A percentile compares a stretch with the other conserved stretches of the same genome.
Conservation (phyloP, 1,284 basidiomycete species). For the Moesziomyces aphidis region DNA sequence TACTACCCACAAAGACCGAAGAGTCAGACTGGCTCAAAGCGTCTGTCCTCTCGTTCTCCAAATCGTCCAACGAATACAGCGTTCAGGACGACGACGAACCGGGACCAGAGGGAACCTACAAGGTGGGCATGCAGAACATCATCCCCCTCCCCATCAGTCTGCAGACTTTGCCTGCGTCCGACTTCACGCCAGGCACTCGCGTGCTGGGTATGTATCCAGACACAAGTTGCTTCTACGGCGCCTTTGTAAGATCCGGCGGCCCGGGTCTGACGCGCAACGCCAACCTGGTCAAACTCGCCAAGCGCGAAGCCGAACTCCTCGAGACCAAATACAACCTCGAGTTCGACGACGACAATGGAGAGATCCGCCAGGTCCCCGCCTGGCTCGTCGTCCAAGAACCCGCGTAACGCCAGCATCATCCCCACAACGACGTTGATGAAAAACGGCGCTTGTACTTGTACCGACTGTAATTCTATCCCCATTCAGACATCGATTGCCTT, state of each 20-base stretch:
- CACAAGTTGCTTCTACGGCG: conserved; percentile 67
- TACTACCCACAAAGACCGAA: conserved; percentile 37
- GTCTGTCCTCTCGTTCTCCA: conserved; percentile 34
- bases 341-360: conserved; percentile 66
- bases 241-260: conserved; percentile 63
- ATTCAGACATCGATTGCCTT: background rate
- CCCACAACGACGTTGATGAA: background rate
- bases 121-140: conserved; percentile 51
- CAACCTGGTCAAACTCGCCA: conserved; percentile 36
- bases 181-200: conserved; percentile 55
- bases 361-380: conserved; percentile 62
- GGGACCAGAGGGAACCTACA: conserved; percentile 47
- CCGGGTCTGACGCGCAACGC: conserved; percentile 47
- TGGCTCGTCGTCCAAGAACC: conserved; percentile 64
- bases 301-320: conserved; percentile 57
- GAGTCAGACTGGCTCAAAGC: conserved; percentile 52
- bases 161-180: conserved; percentile 57
- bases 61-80: conserved; percentile 43
- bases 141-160: conserved; percentile 61
- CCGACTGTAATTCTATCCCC: conserved; percentile 16
- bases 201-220: conserved; percentile 67
- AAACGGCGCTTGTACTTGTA: conserved; percentile 23
- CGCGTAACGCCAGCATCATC: conserved; percentile 9
- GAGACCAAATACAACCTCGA: conserved; percentile 61
- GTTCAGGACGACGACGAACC: conserved; percentile 50